Conservation (phyloP, 1,139 yeast genomes). For the Nakaseomyces kungkrabaensis region DNA sequence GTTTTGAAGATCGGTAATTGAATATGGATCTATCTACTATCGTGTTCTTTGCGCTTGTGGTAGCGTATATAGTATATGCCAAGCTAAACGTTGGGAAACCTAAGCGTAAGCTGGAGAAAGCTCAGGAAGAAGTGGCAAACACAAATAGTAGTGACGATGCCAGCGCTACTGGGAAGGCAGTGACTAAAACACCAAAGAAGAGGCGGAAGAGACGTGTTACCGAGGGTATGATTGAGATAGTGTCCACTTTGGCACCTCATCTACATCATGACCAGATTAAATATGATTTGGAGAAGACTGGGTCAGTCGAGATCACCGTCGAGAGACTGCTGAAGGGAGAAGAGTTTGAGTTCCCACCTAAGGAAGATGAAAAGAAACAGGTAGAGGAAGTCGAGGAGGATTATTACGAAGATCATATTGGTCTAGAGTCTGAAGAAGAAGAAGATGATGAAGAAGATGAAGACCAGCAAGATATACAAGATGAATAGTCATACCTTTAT, state of each 20-base stretch:
- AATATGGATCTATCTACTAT: slow-evolving; percentile 18
- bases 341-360: slow-evolving; percentile 57
- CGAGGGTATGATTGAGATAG: slow-evolving; percentile 75
- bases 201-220: slow-evolving; percentile 45
- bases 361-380: neutral
- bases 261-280: slow-evolving; percentile 62
- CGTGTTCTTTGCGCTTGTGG: slow-evolving; percentile 15
- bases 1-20: neutral
- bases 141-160: neutral
- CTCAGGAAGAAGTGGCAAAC: neutral
- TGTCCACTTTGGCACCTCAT: slow-evolving; percentile 72
- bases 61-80: slow-evolving; percentile 18
- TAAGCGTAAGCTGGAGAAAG: slow-evolving; percentile 5
- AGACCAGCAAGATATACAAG: neutral
- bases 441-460: neutral
- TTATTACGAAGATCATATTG: neutral
- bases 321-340: slow-evolving; percentile 60
- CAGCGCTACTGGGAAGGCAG: neutral
- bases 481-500: too few species aligned
- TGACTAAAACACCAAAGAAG: neutral
- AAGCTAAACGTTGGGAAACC: slow-evolving; percentile 25
- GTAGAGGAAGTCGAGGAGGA: neutral
- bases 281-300: slow-evolving; percentile 53
- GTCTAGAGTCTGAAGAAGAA: neutral
- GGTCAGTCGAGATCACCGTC: slow-evolving; percentile 72